Percentiles rank a stretch among this genome's conserved stretches.
Evolutionary conservation across 352 stramenopile genomes (phyloP).

Genomic region (Globisporangium emineosum): DNA sequence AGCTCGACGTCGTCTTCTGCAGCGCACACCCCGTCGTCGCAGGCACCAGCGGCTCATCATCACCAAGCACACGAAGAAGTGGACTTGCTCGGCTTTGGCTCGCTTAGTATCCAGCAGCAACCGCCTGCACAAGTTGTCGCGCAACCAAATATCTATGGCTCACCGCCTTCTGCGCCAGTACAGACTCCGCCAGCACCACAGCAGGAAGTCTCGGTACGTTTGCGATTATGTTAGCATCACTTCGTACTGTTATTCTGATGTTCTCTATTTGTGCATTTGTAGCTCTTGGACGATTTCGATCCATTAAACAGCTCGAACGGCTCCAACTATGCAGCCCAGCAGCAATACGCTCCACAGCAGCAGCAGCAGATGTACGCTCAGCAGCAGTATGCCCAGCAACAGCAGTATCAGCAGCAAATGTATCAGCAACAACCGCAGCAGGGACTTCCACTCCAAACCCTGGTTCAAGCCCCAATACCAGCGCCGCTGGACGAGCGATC

Average conservation of each 20-base stretch:
- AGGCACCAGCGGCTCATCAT: conserved; percentile 21
- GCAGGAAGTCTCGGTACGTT: conserved; percentile 62
- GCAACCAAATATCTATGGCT: conserved; percentile 28
- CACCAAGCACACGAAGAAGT: conserved; percentile 42
- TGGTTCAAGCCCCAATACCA: background rate
- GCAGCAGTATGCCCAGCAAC: conserved; percentile 22
- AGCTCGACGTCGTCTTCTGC: conserved; percentile 8
- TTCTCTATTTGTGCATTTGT: background rate
- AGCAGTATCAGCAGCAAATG: conserved; percentile 24
- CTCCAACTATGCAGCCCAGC: conserved; percentile 19
- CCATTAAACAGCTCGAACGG: conserved; percentile 30
- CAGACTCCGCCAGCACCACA: conserved; percentile 17
- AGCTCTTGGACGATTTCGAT: conserved; percentile 56
- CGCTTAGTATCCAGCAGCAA: conserved; percentile 40
- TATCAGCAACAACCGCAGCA: conserved; percentile 13
- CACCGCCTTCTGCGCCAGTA: conserved; percentile 19
- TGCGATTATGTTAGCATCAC: background rate
- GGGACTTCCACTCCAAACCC: background rate
- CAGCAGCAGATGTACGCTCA: conserved; percentile 26
- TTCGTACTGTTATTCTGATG: too few species aligned
- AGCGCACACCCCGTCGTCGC: conserved; percentile 8
- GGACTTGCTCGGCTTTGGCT: conserved; percentile 75
- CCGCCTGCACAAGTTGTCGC: conserved; percentile 1
- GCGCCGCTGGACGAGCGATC: conserved; percentile 49
- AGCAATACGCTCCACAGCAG: conserved; percentile 16